Evolutionary conservation across 2,329 filamentous ascomycete species (phyloP).

Genomic region (Scedosporium boydii): DNA sequence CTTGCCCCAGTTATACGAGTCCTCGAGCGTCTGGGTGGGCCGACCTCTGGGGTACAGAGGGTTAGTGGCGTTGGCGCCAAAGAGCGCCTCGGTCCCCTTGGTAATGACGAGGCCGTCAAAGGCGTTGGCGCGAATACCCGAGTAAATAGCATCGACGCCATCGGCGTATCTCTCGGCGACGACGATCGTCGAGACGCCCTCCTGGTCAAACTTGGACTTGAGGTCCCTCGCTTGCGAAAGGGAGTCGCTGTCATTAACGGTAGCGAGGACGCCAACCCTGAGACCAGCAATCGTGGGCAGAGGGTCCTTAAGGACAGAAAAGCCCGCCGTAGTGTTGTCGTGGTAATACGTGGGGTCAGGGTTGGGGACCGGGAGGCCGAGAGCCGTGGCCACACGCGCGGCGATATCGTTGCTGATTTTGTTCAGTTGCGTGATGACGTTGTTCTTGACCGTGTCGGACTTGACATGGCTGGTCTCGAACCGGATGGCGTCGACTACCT

Average conservation of each 20-base stretch:
- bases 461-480: constrained; percentile 57
- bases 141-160: constrained; percentile 56
- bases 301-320: constrained; percentile 49
- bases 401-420: constrained; percentile 58
- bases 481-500: constrained; percentile 62
- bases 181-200: constrained; percentile 47
- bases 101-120: constrained; percentile 57
- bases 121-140: constrained; percentile 48
- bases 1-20: constrained; percentile 62
- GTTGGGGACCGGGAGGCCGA: constrained; percentile 49
- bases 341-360: constrained; percentile 59
- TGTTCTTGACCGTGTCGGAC: constrained; percentile 48
- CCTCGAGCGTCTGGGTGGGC: constrained; percentile 52
- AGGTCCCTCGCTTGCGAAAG: constrained; percentile 40
- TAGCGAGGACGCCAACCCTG: constrained; percentile 53
- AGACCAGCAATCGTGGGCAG: constrained; percentile 53
- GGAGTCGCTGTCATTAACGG: constrained; percentile 27
- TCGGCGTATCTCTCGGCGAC: constrained; percentile 48
- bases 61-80: constrained; percentile 31
- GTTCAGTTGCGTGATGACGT: constrained; percentile 61
- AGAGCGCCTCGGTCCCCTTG: constrained; percentile 42
- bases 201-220: constrained; percentile 33
- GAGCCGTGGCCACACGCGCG: constrained; percentile 48
- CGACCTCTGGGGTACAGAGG: constrained; percentile 54
- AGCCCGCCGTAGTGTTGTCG: constrained; percentile 51